Percentiles rank a stretch among this genome's conserved stretches.
Evolutionary conservation across 257 asterid genomes (phyloP).

Genomic region (Cordia subcordata): DNA sequence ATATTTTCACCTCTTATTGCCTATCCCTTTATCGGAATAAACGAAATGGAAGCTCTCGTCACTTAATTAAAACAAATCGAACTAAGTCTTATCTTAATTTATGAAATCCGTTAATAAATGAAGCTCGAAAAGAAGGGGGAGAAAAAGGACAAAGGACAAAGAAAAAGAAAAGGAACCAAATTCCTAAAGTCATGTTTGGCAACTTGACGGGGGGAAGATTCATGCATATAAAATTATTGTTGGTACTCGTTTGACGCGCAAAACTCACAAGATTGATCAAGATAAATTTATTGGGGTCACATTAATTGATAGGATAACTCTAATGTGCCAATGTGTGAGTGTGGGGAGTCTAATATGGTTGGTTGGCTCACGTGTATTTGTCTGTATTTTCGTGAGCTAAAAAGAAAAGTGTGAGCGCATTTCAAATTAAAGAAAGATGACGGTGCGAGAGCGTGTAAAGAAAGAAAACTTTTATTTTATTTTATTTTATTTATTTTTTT

Average conservation of each 20-base stretch:
- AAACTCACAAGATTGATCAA: neutral
- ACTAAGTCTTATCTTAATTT: too few species aligned
- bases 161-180: neutral
- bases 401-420: neutral
- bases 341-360: too few species aligned
- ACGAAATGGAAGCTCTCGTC: too few species aligned
- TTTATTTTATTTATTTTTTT: too few species aligned
- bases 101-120: too few species aligned
- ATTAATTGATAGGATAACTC: neutral
- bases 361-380: constrained; percentile 39
- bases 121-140: too few species aligned
- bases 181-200: neutral
- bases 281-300: neutral
- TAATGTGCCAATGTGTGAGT: neutral
- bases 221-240: neutral
- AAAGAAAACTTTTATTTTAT: too few species aligned
- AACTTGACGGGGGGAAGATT: neutral
- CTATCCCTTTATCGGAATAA: too few species aligned
- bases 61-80: too few species aligned
- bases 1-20: too few species aligned
- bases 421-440: too few species aligned
- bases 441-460: too few species aligned
- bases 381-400: constrained; percentile 2
- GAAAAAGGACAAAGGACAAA: neutral
- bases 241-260: neutral